Evolutionary conservation across 257 asterid species (phyloP).

Genomic region (Nicotiana otophora): DNA sequence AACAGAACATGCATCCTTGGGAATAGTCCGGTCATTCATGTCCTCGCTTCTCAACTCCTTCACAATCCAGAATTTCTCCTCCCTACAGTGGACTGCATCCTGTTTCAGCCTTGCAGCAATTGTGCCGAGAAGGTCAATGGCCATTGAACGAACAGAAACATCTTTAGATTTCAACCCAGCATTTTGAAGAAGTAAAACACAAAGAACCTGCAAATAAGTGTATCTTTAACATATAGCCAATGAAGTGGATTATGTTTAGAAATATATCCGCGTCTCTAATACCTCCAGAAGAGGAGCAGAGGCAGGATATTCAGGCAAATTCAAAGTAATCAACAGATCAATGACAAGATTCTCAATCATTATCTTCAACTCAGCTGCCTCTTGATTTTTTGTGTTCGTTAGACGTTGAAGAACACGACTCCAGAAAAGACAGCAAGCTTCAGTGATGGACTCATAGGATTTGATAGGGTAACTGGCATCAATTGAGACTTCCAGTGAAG

Average conservation of each 20-base stretch:
- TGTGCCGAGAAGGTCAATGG: conserved; percentile 97
- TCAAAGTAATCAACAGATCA: conserved; percentile 84
- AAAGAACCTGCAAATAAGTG: conserved; percentile 69
- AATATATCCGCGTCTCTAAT: neutral
- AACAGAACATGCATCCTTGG: conserved; percentile 61
- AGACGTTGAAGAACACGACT: conserved; percentile 94
- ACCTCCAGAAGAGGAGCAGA: conserved; percentile 94
- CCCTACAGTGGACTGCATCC: conserved; percentile 68
- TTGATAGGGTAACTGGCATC: conserved; percentile 75
- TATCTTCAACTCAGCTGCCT: conserved; percentile 79
- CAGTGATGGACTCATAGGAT: conserved; percentile 85
- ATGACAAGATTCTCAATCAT: conserved; percentile 90
- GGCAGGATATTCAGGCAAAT: conserved; percentile 97
- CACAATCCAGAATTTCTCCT: conserved; percentile 80
- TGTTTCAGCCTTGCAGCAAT: conserved; percentile 94
- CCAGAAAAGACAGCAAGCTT: conserved; percentile 97
- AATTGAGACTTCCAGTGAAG: conserved; percentile 57
- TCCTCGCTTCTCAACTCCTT: conserved; percentile 47
- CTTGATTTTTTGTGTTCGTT: conserved; percentile 78
- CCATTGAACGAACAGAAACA: conserved; percentile 83
- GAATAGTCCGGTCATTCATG: conserved; percentile 29
- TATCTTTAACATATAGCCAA: conserved; percentile 25
- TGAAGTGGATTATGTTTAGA: neutral
- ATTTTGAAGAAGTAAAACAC: conserved; percentile 94
- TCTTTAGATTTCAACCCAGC: conserved; percentile 95